Evolutionary conservation across 257 asterid genomes (phyloP).

Genomic region (Gardenia jasminoides): DNA sequence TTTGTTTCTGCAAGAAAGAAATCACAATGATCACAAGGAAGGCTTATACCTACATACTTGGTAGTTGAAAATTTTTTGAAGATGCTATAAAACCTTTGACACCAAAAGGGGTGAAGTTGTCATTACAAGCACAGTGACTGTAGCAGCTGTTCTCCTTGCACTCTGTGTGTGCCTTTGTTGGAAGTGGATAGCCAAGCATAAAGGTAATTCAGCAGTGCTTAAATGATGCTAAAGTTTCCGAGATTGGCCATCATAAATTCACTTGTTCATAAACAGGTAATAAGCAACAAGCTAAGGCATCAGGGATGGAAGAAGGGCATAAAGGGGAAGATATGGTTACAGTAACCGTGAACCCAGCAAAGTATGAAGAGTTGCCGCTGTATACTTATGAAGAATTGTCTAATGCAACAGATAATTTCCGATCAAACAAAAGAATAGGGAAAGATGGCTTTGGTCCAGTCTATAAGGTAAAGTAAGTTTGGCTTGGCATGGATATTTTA

Average conservation of each 20-base stretch:
- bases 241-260: too few relatives aligned
- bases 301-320: neutral
- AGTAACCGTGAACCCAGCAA: neutral
- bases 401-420: conserved; percentile 46
- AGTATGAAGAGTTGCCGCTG: conserved; percentile 7
- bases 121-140: neutral
- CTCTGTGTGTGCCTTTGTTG: conserved; percentile 8
- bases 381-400: conserved; percentile 28
- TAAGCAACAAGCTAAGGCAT: neutral
- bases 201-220: neutral
- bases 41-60: too few relatives aligned
- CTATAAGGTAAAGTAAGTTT: conserved; percentile 25
- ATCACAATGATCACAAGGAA: too few relatives aligned
- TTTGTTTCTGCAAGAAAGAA: too few relatives aligned
- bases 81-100: conserved; percentile 8
- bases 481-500: neutral
- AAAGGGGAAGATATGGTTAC: neutral
- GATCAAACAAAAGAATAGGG: conserved; percentile 40
- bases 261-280: neutral
- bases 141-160: neutral
- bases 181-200: conserved; percentile 7
- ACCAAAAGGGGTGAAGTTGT: neutral
- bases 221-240: too few relatives aligned
- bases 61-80: neutral
- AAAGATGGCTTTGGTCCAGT: conserved; percentile 43